Conservation (phyloP, 208 protist species). For the Trypanosoma caninum region DNA sequence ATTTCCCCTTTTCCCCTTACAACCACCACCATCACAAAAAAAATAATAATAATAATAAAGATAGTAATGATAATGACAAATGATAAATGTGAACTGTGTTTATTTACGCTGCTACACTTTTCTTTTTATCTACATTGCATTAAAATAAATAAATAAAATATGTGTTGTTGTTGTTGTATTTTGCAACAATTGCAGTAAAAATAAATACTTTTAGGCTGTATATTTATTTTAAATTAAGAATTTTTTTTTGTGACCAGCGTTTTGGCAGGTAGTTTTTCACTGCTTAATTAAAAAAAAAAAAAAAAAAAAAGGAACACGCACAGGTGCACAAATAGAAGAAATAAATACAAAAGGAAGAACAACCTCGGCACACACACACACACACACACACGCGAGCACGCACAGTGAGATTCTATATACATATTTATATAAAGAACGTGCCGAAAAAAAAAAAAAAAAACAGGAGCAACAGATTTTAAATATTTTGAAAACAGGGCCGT, state of each 20-base stretch:
- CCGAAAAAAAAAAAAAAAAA: no score
- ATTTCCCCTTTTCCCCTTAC: not conserved
- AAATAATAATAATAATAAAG: not conserved
- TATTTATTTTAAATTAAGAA: no score
- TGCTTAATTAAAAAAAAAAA: no score
- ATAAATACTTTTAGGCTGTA: not conserved
- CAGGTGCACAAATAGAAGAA: not conserved
- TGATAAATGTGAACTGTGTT: not conserved
- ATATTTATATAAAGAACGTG: no score
- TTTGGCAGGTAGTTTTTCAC: no score
- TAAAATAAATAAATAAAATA: no score
- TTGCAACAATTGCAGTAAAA: not conserved
- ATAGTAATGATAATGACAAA: not conserved
- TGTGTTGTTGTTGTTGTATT: constrained; percentile 16
- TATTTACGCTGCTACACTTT: not conserved
- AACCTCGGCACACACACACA: no score
- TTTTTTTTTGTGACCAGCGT: no score
- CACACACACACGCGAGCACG: not conserved
- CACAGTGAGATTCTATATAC: no score
- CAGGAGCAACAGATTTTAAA: no score
- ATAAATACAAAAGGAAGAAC: not conserved
- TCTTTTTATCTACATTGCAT: no score
- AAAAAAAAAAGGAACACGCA: not conserved
- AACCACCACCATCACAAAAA: constrained; percentile 4
- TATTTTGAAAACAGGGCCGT: no score